Evolutionary conservation across 2,329 filamentous ascomycete genomes (phyloP), one percentile per base, ranked within the genome.

Genomic region (Verticillium longisporum): DNA sequence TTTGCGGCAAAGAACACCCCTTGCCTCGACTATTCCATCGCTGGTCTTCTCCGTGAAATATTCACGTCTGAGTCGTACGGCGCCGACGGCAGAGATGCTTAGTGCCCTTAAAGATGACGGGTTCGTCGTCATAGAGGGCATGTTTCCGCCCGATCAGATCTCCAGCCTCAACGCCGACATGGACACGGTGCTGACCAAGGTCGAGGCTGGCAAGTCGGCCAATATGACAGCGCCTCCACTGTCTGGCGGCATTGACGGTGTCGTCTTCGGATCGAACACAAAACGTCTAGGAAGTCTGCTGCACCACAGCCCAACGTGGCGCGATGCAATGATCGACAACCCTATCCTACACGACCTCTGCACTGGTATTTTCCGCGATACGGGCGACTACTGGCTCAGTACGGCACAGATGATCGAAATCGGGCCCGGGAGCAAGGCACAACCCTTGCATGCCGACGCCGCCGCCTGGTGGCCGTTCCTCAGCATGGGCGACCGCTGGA

Each of bases 341-440:
- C 66, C 71, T 31, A 54, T 70, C 33, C 65, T 71, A 32, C 70
- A 72, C 60, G 33, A 65, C 21, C 38, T 68, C n/a, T 69, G 64
- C 57, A 63, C 68, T 55, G 64, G 63, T 14, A 63, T 70, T 54
- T 70, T 68, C 57, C 59, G 65, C 37, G 68, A 70, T 34, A 66
- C 67, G 0, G 69, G 69, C n/a, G 66, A 64, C 15, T 71, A 70
- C 64, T 71, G 69, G 69, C 62, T 69, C 58, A 66, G 64, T 56
- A 65, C 67, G 10, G 68, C 66, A 3, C 66, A 67, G 50, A 59
- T 67, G 57, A 68, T 70, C 56, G 66, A 69, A 21, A 66, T 69
- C 34, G 67, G 66, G 3, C 65, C 66, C 7, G 61, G 62, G 10
- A 67, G 62, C 61, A 64, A 63, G 33, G 68, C 68, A 7, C 67